Conservation (phyloP, 2,329 filamentous ascomycete species). For the Neoascochyta sp. region DNA sequence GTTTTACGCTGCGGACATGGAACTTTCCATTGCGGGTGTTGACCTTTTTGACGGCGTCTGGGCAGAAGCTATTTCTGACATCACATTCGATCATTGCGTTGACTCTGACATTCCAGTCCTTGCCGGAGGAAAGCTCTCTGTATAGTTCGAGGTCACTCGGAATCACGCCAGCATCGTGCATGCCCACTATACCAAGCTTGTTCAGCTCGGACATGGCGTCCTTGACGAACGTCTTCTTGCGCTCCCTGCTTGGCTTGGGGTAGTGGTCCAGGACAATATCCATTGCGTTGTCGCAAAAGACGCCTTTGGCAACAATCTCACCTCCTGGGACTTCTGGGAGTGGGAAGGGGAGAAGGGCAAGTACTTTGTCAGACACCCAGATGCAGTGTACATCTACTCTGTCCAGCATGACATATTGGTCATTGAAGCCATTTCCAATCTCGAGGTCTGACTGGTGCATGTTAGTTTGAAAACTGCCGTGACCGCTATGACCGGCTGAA, state of each 20-base stretch:
- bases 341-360: slow-evolving; percentile 55
- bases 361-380: slow-evolving; percentile 63
- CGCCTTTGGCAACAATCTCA: slow-evolving; percentile 62
- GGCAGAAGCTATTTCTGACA: slow-evolving; percentile 62
- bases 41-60: slow-evolving; percentile 47
- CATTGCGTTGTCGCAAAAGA: slow-evolving; percentile 73
- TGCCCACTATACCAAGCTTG: slow-evolving; percentile 62
- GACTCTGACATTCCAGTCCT: slow-evolving; percentile 60
- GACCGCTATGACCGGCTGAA: too few relatives aligned
- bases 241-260: slow-evolving; percentile 54
- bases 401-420: slow-evolving; percentile 65
- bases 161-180: slow-evolving; percentile 64
- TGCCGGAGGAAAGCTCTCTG: slow-evolving; percentile 48
- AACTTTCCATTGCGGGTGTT: slow-evolving; percentile 50
- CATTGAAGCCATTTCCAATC: slow-evolving; percentile 50
- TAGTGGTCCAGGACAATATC: slow-evolving; percentile 56
- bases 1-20: slow-evolving; percentile 61
- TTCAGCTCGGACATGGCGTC: slow-evolving; percentile 62
- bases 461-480: too few relatives aligned
- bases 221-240: slow-evolving; percentile 54
- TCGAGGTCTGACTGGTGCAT: slow-evolving; percentile 54
- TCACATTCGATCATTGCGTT: slow-evolving; percentile 67
- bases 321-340: slow-evolving; percentile 56
- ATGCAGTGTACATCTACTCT: slow-evolving; percentile 67
- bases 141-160: slow-evolving; percentile 55